Evolutionary conservation across 148 eudicot genomes (phyloP).

Genomic region (Limonium bicolor): DNA sequence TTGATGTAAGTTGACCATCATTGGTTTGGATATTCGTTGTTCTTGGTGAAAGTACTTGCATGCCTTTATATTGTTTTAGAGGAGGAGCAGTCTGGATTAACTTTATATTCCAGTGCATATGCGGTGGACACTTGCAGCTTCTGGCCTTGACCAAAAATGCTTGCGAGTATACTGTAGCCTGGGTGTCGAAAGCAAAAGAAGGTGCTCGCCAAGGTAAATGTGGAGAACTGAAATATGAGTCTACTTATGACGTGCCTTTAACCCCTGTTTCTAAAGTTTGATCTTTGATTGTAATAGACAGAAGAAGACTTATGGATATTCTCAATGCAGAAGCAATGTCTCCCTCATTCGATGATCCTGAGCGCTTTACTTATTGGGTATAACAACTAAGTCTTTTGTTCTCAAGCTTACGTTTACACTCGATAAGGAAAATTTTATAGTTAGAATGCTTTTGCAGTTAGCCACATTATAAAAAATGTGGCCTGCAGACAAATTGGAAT

Average conservation of each 20-base stretch:
- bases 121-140: conserved; percentile 26
- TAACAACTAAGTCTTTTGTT: conserved; percentile 3
- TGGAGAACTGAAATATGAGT: neutral
- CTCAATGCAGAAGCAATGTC: conserved; percentile 67
- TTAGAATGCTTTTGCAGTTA: conserved; percentile 24
- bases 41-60: too few species aligned
- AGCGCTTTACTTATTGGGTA: conserved; percentile 98
- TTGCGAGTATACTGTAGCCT: conserved; percentile 40
- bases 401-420: neutral
- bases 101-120: too few species aligned
- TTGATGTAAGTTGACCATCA: too few species aligned
- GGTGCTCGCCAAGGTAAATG: conserved; percentile 54
- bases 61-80: too few species aligned
- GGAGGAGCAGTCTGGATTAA: too few species aligned
- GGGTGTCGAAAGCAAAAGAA: conserved; percentile 57
- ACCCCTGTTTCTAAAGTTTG: neutral
- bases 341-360: conserved; percentile 73
- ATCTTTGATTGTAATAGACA: conserved; percentile 34
- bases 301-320: conserved; percentile 59
- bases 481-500: conserved; percentile 69
- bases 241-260: too few species aligned
- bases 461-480: conserved; percentile 56
- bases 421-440: neutral
- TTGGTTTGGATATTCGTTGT: too few species aligned
- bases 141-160: conserved; percentile 41